These are phyloP conservation scores for Hygrocybe punicea DNA, from an alignment of 768 basidiomycete species.

Conservation along the genomic window DNA sequence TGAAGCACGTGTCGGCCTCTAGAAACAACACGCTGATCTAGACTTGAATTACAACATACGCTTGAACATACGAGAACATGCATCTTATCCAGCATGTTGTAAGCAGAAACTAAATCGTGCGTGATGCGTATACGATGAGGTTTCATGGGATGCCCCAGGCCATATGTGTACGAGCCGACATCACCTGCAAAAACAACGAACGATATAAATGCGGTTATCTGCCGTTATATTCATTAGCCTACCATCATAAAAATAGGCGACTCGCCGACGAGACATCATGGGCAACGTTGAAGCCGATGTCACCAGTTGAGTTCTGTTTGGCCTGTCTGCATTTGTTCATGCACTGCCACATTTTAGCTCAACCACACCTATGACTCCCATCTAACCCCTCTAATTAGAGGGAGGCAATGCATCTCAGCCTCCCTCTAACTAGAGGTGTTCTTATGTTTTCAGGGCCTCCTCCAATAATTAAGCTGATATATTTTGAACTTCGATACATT, in stretches of 20 bases:
- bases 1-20: constrained; percentile 70
- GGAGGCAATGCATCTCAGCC: too few species aligned
- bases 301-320: too few species aligned
- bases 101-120: constrained; percentile 86
- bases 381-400: too few species aligned
- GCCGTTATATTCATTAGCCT: constrained; percentile 26
- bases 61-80: constrained; percentile 69
- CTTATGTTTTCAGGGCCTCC: too few species aligned
- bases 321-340: too few species aligned
- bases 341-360: too few species aligned
- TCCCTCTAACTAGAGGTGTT: too few species aligned
- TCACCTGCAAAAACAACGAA: constrained; percentile 47
- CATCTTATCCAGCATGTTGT: constrained; percentile 93
- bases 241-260: constrained; percentile 82
- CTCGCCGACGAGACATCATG: constrained; percentile 75
- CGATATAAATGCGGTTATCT: not conserved
- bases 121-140: constrained; percentile 93
- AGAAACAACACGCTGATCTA: not conserved
- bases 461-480: too few species aligned
- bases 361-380: too few species aligned
- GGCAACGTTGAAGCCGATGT: too few species aligned
- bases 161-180: constrained; percentile 73
- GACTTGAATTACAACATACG: not conserved
- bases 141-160: constrained; percentile 91
- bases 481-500: too few species aligned